Conservation (phyloP, 345 rosid species). For the Luvunga scandens region DNA sequence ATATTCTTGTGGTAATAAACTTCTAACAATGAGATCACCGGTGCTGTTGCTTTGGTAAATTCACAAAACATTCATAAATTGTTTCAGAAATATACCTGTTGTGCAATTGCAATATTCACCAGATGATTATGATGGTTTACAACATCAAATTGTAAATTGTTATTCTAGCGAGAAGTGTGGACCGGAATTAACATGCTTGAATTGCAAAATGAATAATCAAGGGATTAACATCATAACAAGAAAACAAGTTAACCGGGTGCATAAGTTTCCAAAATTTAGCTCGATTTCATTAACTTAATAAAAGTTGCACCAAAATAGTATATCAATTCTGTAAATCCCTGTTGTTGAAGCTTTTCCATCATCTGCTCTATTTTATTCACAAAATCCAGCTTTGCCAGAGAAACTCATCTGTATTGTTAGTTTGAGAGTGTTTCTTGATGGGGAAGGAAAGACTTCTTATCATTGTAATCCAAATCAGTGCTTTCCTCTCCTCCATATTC, state of each 20-base stretch:
- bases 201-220: not conserved
- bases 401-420: not conserved
- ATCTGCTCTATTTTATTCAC: not conserved
- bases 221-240: not conserved
- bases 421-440: not conserved
- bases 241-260: not conserved
- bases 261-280: not conserved
- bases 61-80: no score
- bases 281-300: not conserved
- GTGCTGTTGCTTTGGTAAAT: no score
- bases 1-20: no score
- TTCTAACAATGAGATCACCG: no score
- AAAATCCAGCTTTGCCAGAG: not conserved
- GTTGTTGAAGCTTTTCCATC: not conserved
- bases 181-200: no score
- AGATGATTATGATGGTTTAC: no score
- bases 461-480: conserved; percentile 33
- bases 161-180: no score
- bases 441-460: conserved; percentile 27
- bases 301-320: not conserved
- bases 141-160: no score
- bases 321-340: not conserved
- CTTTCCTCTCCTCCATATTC: conserved; percentile 25
- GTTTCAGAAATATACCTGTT: no score
- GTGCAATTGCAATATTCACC: no score